Evolutionary conservation across 2,329 filamentous ascomycete species (phyloP).

Genomic region (Epichloe uncinata): DNA sequence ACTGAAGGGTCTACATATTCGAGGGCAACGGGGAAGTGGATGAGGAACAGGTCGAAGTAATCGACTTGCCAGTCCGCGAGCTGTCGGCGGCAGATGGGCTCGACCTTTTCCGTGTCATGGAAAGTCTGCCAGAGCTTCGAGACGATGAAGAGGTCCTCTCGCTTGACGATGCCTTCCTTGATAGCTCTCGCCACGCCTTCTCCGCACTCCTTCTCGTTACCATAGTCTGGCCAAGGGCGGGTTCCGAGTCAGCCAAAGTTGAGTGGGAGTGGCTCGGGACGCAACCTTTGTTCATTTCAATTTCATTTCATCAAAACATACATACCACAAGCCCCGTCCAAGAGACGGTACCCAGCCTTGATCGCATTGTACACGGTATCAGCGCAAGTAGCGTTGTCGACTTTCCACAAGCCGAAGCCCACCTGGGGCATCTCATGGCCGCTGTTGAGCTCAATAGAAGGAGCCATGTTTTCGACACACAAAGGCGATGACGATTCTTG

Average conservation of each 20-base stretch:
- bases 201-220: constrained; percentile 68
- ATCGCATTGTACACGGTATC: constrained; percentile 68
- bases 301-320: not conserved
- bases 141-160: constrained; percentile 80
- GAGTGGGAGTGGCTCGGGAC: no score
- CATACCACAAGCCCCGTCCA: constrained; percentile 39
- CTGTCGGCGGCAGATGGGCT: constrained; percentile 63
- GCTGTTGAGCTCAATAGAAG: constrained; percentile 48
- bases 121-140: constrained; percentile 91
- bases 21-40: constrained; percentile 78
- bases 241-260: not conserved
- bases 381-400: constrained; percentile 57
- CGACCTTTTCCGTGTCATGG: constrained; percentile 67
- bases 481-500: not conserved
- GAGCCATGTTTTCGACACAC: constrained; percentile 6
- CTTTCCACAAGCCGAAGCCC: constrained; percentile 75
- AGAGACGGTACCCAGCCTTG: constrained; percentile 47
- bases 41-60: constrained; percentile 81
- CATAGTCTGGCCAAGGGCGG: constrained; percentile 43
- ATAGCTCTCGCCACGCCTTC: constrained; percentile 68
- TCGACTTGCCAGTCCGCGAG: constrained; percentile 73
- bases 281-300: not conserved
- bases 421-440: constrained; percentile 61
- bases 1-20: constrained; percentile 71
- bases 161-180: constrained; percentile 67